Evolutionary conservation across 2,329 filamentous ascomycete genomes (phyloP), one percentile per base, ranked within the genome.

Genomic region (Phyllachora maydis): DNA sequence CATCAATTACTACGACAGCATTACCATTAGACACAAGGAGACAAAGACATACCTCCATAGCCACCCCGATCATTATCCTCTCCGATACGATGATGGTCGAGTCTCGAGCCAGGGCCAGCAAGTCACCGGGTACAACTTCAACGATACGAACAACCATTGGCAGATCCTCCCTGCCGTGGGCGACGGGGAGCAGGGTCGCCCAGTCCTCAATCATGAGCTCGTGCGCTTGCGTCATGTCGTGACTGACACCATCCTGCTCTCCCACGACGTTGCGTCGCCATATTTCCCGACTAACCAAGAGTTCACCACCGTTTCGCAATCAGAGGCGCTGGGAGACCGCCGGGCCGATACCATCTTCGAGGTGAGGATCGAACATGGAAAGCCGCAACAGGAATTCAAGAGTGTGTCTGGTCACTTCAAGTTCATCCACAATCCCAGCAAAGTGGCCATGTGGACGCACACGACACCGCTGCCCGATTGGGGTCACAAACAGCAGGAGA

Each of bases 391-490:
- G 40, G 71, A 85, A 27, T 91, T 95, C 58, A 85, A 81, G 56
- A 85, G 76, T 30, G 65, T 92, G 43, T 72, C 85, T 7, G 74
- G 81, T 30, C 77, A 92, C 51, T 93, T 98, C 65, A 95, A 93
- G 54, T 64, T 98, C 29, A 67, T 98, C 37, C 88, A 98, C 49
- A 69, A 77, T 40, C 82, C 85, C 6, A 90, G 81, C 47, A 91
- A 90, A 47, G 88, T 98, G 23, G 85, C 88, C 34, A 91, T 98
- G 85, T 98, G 88, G 88, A 98, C 88, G 14, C 85, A 95, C 48
- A 76, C 76, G 17, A 88, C 71, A 29, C 79, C 88, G 23, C 66
- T 98, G n/a, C 88, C 88, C 4, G 88, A 98, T 4, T 98, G 88
- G 88, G 88, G 65, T 14, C 85, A 77, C 56, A 88, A 90, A 48